Percentiles rank a stretch among this genome's conserved stretches.
These are phyloP conservation scores for Brassica rapa DNA, from an alignment of 345 rosid genomes.

Conservation along the genomic window DNA sequence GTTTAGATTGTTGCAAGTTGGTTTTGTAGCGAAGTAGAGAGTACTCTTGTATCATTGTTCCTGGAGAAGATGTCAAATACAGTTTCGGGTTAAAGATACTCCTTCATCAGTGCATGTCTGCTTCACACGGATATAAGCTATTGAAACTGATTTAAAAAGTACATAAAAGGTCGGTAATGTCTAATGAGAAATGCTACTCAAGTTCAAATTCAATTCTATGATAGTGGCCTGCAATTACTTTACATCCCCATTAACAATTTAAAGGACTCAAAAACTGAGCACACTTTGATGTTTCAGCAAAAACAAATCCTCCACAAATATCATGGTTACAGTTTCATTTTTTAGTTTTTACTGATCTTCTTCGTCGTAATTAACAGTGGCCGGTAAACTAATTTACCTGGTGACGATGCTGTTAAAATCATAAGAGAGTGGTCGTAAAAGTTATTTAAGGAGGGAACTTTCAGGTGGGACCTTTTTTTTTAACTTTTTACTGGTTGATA, in stretches of 20 bases:
- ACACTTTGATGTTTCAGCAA: no score
- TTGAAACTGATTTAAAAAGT: not conserved
- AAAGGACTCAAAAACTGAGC: no score
- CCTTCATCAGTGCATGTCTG: slow-evolving; percentile 3
- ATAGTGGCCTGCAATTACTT: not conserved
- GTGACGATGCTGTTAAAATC: not conserved
- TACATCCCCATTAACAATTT: no score
- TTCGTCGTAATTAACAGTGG: not conserved
- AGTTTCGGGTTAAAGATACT: not conserved
- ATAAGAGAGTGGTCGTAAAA: not conserved
- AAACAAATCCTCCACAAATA: no score
- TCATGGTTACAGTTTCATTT: no score
- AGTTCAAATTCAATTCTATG: not conserved
- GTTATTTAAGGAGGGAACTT: not conserved
- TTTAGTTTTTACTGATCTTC: no score
- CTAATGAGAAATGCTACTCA: not conserved
- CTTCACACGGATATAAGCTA: not conserved
- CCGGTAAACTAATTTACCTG: not conserved
- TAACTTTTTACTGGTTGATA: not conserved
- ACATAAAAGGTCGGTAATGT: not conserved
- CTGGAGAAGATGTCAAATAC: slow-evolving; percentile 11
- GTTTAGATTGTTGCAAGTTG: slow-evolving; percentile 37
- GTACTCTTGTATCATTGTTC: slow-evolving; percentile 33
- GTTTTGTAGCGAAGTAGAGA: slow-evolving; percentile 23
- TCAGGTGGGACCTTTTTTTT: not conserved